phyloP scores from a whole-genome alignment of 257 asterid species.

The Solanum lycopersicoides region DNA sequence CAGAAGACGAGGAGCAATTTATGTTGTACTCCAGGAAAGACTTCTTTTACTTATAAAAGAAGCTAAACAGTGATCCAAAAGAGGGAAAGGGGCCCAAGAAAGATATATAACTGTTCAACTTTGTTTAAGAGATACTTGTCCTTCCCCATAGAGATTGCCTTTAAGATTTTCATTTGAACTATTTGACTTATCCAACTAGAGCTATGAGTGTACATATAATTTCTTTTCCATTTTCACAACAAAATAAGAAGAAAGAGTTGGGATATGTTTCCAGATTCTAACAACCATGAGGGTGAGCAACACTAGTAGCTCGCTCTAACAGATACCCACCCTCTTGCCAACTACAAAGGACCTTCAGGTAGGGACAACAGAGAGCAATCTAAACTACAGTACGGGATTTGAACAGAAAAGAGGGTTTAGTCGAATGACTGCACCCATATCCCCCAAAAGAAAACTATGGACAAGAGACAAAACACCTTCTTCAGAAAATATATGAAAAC shows the following conservation, averaged over 20 bases:
- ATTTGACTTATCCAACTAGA: not conserved
- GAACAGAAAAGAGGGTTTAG: not conserved
- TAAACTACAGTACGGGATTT: not conserved
- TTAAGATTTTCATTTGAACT: not conserved
- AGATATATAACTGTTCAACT: not conserved
- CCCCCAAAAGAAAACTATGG: not conserved
- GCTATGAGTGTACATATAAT: not conserved
- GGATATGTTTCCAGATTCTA: not conserved
- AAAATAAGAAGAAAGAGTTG: not conserved
- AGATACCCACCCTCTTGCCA: not conserved
- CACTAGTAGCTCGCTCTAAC: not conserved
- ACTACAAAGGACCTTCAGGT: not conserved
- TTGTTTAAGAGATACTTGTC: not conserved
- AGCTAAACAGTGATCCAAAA: not conserved
- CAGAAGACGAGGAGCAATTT: not conserved
- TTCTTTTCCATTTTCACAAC: not conserved
- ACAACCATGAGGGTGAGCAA: not conserved
- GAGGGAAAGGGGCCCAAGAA: not conserved
- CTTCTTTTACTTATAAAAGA: not conserved
- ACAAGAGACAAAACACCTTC: not conserved
- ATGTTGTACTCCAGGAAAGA: not conserved
- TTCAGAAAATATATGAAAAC: not conserved
- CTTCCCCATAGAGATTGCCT: not conserved
- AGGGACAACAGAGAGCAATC: not conserved
- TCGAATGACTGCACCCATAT: not conserved